phyloP scores from a whole-genome alignment of 352 stramenopile genomes.

The Phytophthora uliginosa region DNA sequence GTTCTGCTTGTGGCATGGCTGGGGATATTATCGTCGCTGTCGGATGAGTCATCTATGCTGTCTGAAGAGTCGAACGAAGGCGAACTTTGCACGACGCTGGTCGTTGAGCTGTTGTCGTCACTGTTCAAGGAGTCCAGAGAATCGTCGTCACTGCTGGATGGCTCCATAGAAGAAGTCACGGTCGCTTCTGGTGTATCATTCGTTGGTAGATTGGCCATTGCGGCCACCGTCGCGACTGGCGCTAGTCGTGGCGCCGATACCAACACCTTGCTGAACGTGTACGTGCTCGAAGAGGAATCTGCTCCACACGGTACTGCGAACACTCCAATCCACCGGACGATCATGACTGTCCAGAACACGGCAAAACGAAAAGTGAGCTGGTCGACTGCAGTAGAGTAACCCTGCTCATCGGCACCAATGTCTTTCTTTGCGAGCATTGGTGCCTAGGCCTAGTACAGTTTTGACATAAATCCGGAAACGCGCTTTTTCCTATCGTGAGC shows the following conservation, averaged over 20 bases:
- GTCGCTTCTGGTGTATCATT: constrained; percentile 6
- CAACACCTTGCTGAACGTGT: constrained; percentile 9
- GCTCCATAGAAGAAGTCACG: neutral
- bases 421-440: constrained; percentile 5
- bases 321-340: constrained; percentile 3
- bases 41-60: neutral
- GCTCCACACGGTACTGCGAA: neutral
- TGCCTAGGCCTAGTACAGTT: neutral
- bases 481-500: constrained; percentile 3
- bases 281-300: neutral
- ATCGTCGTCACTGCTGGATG: constrained; percentile 11
- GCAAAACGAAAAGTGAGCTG: constrained; percentile 23
- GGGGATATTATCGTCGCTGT: neutral
- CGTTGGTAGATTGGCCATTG: neutral
- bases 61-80: neutral
- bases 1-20: neutral
- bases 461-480: too few relatives aligned
- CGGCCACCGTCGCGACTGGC: neutral
- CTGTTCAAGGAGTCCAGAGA: constrained; percentile 26
- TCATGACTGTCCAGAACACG: constrained; percentile 14
- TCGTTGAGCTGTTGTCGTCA: constrained; percentile 13
- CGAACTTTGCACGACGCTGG: constrained; percentile 7
- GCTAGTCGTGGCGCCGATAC: neutral
- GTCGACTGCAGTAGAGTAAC: neutral
- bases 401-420: neutral